These are phyloP conservation scores for Pterocarpus macrocarpus DNA, from an alignment of 306 rosid genomes.

Conservation along the genomic window DNA sequence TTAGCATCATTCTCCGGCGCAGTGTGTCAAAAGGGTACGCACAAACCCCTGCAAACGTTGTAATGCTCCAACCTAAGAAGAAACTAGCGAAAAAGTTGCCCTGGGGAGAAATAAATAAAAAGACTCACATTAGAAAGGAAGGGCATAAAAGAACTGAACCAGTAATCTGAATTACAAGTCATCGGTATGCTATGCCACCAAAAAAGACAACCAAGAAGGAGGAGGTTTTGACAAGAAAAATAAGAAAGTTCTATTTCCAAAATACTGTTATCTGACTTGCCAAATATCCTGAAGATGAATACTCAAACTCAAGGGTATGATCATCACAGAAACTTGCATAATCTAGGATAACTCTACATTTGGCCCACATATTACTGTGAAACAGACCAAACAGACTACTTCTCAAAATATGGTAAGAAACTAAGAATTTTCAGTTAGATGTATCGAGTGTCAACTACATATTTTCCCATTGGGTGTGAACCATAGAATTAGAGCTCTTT, in stretches of 20 bases:
- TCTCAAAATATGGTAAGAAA: slow-evolving; percentile 8
- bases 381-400: slow-evolving; percentile 35
- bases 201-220: not conserved
- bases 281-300: slow-evolving; percentile 28
- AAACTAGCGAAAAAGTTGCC: slow-evolving; percentile 92
- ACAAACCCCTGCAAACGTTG: slow-evolving; percentile 81
- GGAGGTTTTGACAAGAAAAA: slow-evolving; percentile 10
- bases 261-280: slow-evolving; percentile 20
- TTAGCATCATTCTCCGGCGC: slow-evolving; percentile 95
- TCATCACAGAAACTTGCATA: not conserved
- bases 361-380: slow-evolving; percentile 8
- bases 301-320: slow-evolving; percentile 42
- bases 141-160: slow-evolving; percentile 33
- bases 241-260: not conserved
- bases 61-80: slow-evolving; percentile 95
- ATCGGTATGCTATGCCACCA: slow-evolving; percentile 8
- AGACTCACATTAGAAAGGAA: slow-evolving; percentile 29
- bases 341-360: not conserved
- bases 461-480: slow-evolving; percentile 34
- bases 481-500: not conserved
- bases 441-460: slow-evolving; percentile 10
- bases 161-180: slow-evolving; percentile 22
- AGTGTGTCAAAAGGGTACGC: slow-evolving; percentile 95
- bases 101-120: slow-evolving; percentile 54
- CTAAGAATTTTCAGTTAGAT: slow-evolving; percentile 5